Conservation (phyloP, 192 early-diverging fungal genomes). For the Umbelopsis sp. region DNA sequence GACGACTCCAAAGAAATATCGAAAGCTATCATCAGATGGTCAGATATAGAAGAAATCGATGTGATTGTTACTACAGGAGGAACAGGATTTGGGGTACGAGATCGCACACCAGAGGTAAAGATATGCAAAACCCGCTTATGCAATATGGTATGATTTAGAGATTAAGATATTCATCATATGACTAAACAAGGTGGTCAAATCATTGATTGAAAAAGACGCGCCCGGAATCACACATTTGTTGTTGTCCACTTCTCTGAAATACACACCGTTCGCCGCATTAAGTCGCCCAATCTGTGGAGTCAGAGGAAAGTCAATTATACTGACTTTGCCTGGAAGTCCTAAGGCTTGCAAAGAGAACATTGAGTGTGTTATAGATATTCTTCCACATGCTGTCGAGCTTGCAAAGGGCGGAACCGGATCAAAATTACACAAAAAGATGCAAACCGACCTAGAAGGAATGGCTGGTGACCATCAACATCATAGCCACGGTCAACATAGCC, state of each 20-base stretch:
- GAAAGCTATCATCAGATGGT: constrained; percentile 53
- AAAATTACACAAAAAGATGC: constrained; percentile 56
- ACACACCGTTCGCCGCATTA: constrained; percentile 90
- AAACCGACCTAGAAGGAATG: constrained; percentile 19
- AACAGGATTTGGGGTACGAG: constrained; percentile 87
- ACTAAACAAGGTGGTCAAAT: not conserved
- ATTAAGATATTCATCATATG: not conserved
- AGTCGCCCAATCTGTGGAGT: constrained; percentile 78
- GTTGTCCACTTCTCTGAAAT: constrained; percentile 71
- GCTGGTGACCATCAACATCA: constrained; percentile 17
- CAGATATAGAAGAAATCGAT: constrained; percentile 50
- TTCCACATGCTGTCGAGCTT: constrained; percentile 86
- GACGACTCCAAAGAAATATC: constrained; percentile 63
- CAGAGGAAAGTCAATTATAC: constrained; percentile 59
- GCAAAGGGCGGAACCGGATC: constrained; percentile 61
- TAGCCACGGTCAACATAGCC: constrained; percentile 43
- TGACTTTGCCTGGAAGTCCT: constrained; percentile 89
- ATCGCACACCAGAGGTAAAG: constrained; percentile 85
- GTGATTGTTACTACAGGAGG: constrained; percentile 88
- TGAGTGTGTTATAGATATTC: constrained; percentile 65
- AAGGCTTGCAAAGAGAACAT: constrained; percentile 89
- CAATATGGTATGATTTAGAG: not conserved
- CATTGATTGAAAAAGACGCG: constrained; percentile 37
- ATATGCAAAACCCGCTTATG: not conserved
- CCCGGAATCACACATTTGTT: constrained; percentile 82